Evolutionary conservation across 768 basidiomycete genomes (phyloP).

Genomic region (Boletus sp.): DNA sequence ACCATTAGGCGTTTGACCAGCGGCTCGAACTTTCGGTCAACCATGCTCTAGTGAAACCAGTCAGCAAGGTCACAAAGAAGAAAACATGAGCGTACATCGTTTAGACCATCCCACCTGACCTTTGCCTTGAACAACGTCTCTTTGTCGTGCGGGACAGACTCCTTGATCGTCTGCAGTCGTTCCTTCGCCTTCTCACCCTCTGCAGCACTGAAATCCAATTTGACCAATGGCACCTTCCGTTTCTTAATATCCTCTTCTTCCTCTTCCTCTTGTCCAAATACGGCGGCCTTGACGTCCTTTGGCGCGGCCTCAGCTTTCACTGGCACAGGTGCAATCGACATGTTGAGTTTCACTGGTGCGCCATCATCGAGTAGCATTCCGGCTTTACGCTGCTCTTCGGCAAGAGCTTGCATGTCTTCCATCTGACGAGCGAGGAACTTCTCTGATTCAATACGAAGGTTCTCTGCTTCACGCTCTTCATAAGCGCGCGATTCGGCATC

Average conservation of each 20-base stretch:
- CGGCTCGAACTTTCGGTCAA: constrained; percentile 85
- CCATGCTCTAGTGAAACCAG: constrained; percentile 54
- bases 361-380: constrained; percentile 90
- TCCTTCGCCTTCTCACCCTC: constrained; percentile 81
- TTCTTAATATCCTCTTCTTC: constrained; percentile 81
- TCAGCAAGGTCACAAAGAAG: constrained; percentile 13
- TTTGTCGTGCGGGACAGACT: constrained; percentile 72
- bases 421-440: constrained; percentile 91
- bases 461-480: constrained; percentile 85
- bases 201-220: constrained; percentile 84
- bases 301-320: constrained; percentile 45
- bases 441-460: constrained; percentile 87
- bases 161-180: constrained; percentile 73
- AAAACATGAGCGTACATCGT: constrained; percentile 58
- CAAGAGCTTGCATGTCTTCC: constrained; percentile 92
- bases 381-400: constrained; percentile 87
- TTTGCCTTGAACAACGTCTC: constrained; percentile 79
- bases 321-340: constrained; percentile 57
- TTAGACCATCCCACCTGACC: constrained; percentile 89
- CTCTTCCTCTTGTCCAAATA: constrained; percentile 82
- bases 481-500: constrained; percentile 80
- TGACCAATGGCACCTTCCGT: constrained; percentile 82
- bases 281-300: constrained; percentile 52
- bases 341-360: constrained; percentile 83
- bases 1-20: constrained; percentile 80